Evolutionary conservation across 768 basidiomycete genomes (phyloP), one percentile per base, ranked within the genome.

Genomic region (Tricholoma hemisulphureum): DNA sequence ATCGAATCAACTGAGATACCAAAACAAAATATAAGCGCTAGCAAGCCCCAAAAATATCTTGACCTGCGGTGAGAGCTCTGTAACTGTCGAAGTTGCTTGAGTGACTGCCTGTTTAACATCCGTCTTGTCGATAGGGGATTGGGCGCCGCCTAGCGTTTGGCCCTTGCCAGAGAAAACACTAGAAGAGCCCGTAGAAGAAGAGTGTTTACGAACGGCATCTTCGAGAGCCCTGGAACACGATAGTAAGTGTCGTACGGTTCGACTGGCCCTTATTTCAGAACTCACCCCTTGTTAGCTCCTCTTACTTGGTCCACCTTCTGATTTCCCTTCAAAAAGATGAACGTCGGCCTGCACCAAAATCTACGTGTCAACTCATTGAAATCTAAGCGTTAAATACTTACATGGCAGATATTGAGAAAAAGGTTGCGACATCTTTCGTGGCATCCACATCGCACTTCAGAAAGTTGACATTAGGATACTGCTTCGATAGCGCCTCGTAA

Each of bases 361-460:
- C 11, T 24, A 23, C 9, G 35, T 39, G 26, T 10, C n/a, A 49
- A n/a, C 28, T n/a, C 9, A 28, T 28, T 28, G 26, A n/a, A 16
- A 18, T 8, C 26, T 1, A 29, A 49, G 46, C 21, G 24, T 24
- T 21, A 45, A 24, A 6, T 24, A 65, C 83, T 64, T 61, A 89
- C 91, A 95, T 94, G 0, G 91, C 91, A 23, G 83, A 73, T 58
- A 95, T 79, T 4, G 71, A 71, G 67, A 91, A 91, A 39, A 72
- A 51, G 28, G 74, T 65, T 7, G 92, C 85, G 24, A 94, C 86
- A 41, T 92, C 91, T 61, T 63, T 71, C 18, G 84, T 85, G 50
- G 80, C 81, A 63, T 93, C 91, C 16, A 91, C 85, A 64, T 92
- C 90, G 63, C 87, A 89, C 68, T 94, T 94, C 65, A 93, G 68